Percentiles rank a stretch among this genome's conserved stretches.
These are phyloP conservation scores for Ananas comosus DNA, from an alignment of 176 grass and related monocot species.

Conservation along the genomic window DNA sequence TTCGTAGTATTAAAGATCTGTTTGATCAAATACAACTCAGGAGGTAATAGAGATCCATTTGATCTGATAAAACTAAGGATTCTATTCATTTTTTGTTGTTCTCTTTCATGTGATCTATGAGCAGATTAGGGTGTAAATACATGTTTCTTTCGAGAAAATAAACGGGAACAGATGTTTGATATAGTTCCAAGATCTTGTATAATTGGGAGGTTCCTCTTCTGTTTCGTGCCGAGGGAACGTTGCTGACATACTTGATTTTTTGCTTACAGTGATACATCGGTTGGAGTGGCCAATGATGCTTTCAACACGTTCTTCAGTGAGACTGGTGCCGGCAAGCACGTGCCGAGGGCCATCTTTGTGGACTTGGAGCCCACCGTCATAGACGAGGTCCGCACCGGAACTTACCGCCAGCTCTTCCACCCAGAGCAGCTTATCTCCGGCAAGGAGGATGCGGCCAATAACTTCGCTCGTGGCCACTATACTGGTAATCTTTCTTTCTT, in stretches of 20 bases:
- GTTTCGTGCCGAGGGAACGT: too few relatives aligned
- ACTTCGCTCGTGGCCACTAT: slow-evolving; percentile 11
- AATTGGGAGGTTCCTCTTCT: too few relatives aligned
- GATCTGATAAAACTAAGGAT: too few relatives aligned
- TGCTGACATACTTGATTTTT: neutral
- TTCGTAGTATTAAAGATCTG: too few relatives aligned
- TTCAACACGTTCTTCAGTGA: slow-evolving; percentile 15
- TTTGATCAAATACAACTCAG: too few relatives aligned
- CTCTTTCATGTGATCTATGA: too few relatives aligned
- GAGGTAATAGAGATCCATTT: too few relatives aligned
- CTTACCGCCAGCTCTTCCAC: slow-evolving; percentile 10
- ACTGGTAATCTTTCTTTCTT: neutral
- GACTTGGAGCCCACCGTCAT: slow-evolving; percentile 11
- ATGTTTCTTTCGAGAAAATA: too few relatives aligned
- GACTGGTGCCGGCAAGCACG: slow-evolving; percentile 1
- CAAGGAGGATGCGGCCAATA: slow-evolving; percentile 8
- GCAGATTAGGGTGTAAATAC: too few relatives aligned
- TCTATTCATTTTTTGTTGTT: too few relatives aligned
- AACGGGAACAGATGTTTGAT: too few relatives aligned
- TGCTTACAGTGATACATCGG: neutral
- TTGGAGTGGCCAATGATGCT: slow-evolving; percentile 5
- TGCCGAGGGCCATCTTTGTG: neutral
- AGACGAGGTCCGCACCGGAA: neutral
- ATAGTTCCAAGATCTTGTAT: too few relatives aligned
- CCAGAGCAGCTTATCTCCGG: slow-evolving; percentile 11